A percentile compares a stretch with the other conserved stretches of the same genome.
phyloP scores from a whole-genome alignment of 2,329 filamentous ascomycete species.

The Venturia oleaginea region DNA sequence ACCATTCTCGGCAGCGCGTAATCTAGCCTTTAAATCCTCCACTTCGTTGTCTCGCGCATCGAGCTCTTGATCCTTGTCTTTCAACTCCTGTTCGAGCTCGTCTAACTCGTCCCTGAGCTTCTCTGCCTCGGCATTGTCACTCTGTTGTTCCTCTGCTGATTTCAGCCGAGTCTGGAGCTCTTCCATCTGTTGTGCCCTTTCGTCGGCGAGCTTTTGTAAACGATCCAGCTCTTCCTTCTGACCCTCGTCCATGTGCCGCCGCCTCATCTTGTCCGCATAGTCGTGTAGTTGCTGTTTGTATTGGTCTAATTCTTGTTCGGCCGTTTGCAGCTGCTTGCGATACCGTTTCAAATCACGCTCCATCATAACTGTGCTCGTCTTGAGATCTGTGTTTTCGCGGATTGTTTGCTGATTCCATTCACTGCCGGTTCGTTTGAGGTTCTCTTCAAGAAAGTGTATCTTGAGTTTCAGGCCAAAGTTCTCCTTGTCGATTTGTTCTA shows the following conservation, averaged over 20 bases:
- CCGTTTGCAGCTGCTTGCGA: constrained; percentile 71
- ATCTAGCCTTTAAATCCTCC: constrained; percentile 25
- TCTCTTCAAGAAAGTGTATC: constrained; percentile 92
- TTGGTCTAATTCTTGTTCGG: constrained; percentile 77
- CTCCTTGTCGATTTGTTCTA: constrained; percentile 95
- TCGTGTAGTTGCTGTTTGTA: constrained; percentile 76
- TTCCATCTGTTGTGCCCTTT: constrained; percentile 30
- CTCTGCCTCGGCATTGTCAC: constrained; percentile 9
- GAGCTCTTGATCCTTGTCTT: constrained; percentile 25
- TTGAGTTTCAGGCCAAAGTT: constrained; percentile 96
- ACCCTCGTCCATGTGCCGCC: constrained; percentile 62
- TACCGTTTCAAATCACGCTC: constrained; percentile 78
- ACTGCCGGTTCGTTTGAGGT: constrained; percentile 74
- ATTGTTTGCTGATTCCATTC: constrained; percentile 83
- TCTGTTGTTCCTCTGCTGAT: neutral
- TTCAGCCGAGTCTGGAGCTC: constrained; percentile 21
- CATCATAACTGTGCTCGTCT: constrained; percentile 85
- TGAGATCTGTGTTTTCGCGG: constrained; percentile 92
- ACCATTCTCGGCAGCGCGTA: constrained; percentile 25
- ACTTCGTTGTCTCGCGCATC: constrained; percentile 31
- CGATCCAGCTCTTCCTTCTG: constrained; percentile 53
- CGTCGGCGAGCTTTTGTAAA: constrained; percentile 35
- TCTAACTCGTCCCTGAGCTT: constrained; percentile 26
- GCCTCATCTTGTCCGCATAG: constrained; percentile 71
- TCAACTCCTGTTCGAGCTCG: constrained; percentile 26